These are phyloP conservation scores for Phytophthora europaea DNA, from an alignment of 352 stramenopile genomes.

Conservation along the genomic window DNA sequence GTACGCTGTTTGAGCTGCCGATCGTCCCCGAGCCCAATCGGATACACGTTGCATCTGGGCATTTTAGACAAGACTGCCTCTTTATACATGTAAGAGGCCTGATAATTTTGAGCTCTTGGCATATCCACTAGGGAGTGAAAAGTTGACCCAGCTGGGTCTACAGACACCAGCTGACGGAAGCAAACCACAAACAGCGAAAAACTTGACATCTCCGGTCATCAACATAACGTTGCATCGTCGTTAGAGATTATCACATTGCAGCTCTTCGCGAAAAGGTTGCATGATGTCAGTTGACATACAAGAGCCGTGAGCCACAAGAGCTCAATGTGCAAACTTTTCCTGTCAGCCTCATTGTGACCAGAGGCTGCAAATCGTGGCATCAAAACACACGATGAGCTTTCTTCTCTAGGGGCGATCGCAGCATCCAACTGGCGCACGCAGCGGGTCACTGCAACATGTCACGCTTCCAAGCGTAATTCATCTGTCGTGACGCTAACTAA, in stretches of 20 bases:
- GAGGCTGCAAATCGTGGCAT: background rate
- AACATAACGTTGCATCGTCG: background rate
- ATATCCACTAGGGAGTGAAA: background rate
- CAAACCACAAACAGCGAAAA: conserved; percentile 3
- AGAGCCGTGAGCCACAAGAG: background rate
- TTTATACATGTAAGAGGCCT: too few species aligned
- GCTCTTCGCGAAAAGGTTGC: background rate
- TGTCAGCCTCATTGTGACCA: background rate
- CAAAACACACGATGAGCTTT: conserved; percentile 3
- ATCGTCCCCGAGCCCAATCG: too few species aligned
- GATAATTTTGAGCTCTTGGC: background rate
- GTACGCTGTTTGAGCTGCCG: too few species aligned
- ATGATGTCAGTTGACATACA: background rate
- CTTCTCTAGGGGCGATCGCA: background rate
- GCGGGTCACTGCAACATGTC: background rate
- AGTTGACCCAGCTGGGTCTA: background rate
- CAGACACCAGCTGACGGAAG: background rate
- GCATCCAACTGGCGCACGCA: background rate
- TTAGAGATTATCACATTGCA: background rate
- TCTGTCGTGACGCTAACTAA: background rate
- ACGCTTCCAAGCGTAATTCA: background rate
- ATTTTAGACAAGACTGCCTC: too few species aligned
- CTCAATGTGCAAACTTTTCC: background rate
- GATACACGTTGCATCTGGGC: too few species aligned
- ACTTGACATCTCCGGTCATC: background rate